Percentiles rank a stretch among this genome's conserved stretches.
These are phyloP conservation scores for Rachicladosporium sp. DNA, from an alignment of 2,329 filamentous ascomycete species.

Conservation along the genomic window DNA sequence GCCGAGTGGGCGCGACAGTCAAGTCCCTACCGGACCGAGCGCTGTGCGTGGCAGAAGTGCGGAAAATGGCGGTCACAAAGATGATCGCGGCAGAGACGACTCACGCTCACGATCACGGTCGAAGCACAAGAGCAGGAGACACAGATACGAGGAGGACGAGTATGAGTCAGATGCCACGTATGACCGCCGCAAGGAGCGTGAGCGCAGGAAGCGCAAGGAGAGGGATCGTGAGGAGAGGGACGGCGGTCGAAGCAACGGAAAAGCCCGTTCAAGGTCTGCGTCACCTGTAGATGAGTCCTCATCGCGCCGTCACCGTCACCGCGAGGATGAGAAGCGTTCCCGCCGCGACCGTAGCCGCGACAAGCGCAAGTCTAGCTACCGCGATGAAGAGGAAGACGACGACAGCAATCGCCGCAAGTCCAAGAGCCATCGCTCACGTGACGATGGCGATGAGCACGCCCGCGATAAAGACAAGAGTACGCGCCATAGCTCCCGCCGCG, in stretches of 20 bases:
- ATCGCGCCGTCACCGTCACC: constrained; percentile 45
- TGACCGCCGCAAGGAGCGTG: constrained; percentile 25
- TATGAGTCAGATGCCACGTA: constrained; percentile 31
- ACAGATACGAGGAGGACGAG: constrained; percentile 36
- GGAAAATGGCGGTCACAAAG: constrained; percentile 7
- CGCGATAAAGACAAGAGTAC: constrained; percentile 9
- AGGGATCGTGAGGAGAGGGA: constrained; percentile 39
- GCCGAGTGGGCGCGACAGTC: neutral
- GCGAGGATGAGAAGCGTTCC: constrained; percentile 30
- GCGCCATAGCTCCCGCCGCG: constrained; percentile 32
- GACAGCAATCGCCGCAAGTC: constrained; percentile 22
- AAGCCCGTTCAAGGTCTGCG: constrained; percentile 49
- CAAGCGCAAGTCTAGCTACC: constrained; percentile 16
- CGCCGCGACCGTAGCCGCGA: constrained; percentile 35
- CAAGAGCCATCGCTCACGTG: constrained; percentile 24
- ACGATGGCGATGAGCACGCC: constrained; percentile 16
- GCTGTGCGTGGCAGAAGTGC: constrained; percentile 3
- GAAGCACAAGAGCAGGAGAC: constrained; percentile 34
- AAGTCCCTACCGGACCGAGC: constrained; percentile 2
- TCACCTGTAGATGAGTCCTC: constrained; percentile 49
- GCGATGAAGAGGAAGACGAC: constrained; percentile 11
- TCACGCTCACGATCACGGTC: constrained; percentile 31
- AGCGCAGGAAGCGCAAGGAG: constrained; percentile 18
- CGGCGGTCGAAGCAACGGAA: constrained; percentile 25
- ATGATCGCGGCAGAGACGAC: constrained; percentile 8